Conservation (phyloP, 768 basidiomycete species). For the Macrolepiota dolichaula region DNA sequence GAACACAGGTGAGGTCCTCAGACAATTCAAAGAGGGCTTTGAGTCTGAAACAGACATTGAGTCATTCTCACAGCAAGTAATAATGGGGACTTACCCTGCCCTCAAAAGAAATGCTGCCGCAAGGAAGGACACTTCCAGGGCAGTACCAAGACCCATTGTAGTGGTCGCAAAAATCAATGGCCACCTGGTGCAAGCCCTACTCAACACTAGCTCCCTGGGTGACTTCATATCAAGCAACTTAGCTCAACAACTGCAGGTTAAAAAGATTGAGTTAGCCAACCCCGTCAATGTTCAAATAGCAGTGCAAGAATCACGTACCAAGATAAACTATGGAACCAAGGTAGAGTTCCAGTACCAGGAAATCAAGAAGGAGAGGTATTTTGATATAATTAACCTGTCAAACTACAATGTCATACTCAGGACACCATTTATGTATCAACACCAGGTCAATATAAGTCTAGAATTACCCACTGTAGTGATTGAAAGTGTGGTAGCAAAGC, state of each 20-base stretch:
- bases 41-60: not conserved
- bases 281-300: conserved; percentile 36
- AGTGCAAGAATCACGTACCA: conserved; percentile 35
- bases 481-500: conserved; percentile 17
- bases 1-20: too few relatives aligned
- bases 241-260: conserved; percentile 32
- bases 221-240: conserved; percentile 14
- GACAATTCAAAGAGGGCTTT: too few relatives aligned
- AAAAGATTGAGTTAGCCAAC: conserved; percentile 19
- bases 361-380: not conserved
- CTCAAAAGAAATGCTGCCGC: too few relatives aligned
- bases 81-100: conserved; percentile 13
- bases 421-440: conserved; percentile 34
- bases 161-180: too few relatives aligned
- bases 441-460: conserved; percentile 22
- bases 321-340: conserved; percentile 23
- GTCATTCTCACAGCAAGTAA: conserved; percentile 14
- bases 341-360: not conserved
- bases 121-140: too few relatives aligned
- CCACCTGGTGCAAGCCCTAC: too few relatives aligned
- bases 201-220: too few relatives aligned
- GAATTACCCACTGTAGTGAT: conserved; percentile 23
- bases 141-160: too few relatives aligned
- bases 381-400: conserved; percentile 15
- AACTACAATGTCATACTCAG: conserved; percentile 40